These are phyloP conservation scores for Oleoguttula mirabilis DNA, from an alignment of 495 filamentous ascomycete species.

Conservation along the genomic window DNA sequence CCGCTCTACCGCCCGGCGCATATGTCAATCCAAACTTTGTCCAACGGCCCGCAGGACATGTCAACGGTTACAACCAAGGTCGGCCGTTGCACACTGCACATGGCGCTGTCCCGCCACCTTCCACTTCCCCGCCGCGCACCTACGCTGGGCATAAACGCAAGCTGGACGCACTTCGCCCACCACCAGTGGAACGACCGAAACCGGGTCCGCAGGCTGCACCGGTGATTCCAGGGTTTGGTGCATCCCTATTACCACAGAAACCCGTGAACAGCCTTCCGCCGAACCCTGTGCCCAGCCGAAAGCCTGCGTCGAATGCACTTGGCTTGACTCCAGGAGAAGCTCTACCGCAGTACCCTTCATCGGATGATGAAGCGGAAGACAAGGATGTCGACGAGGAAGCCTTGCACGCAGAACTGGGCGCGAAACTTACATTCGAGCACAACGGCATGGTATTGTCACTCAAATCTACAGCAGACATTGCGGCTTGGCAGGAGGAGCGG, in stretches of 20 bases:
- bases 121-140: constrained; percentile 6
- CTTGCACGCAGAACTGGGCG: constrained; percentile 27
- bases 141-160: constrained; percentile 18
- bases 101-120: no score
- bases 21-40: no score
- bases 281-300: constrained; percentile 14
- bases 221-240: constrained; percentile 50
- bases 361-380: constrained; percentile 47
- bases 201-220: constrained; percentile 29
- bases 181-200: neutral
- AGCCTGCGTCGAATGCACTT: constrained; percentile 29
- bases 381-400: constrained; percentile 70
- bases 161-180: constrained; percentile 13
- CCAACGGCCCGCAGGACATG: no score
- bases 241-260: constrained; percentile 49
- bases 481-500: constrained; percentile 69
- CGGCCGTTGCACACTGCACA: no score
- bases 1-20: constrained; percentile 3
- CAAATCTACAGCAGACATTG: constrained; percentile 54
- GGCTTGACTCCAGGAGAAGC: constrained; percentile 67
- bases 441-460: constrained; percentile 25
- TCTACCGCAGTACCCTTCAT: constrained; percentile 28
- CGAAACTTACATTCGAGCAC: constrained; percentile 26
- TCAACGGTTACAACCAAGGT: no score
- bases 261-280: constrained; percentile 35